Evolutionary conservation across 371 early-diverging fungal genomes (phyloP).

Genomic region (Conidiobolus incongruus): DNA sequence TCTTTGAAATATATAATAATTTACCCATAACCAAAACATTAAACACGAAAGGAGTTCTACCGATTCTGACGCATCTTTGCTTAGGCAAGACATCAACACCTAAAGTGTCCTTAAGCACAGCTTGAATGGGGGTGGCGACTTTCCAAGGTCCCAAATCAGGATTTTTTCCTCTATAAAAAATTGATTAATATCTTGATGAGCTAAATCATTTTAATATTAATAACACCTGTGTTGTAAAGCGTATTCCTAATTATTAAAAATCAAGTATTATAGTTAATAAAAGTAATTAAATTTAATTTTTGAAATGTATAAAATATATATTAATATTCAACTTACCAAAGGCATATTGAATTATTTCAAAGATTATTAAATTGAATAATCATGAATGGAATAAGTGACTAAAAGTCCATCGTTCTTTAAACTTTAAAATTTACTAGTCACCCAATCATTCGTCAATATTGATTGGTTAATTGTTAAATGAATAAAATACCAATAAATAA

Average conservation of each 20-base stretch:
- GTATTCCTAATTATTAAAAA: slow-evolving; percentile 33
- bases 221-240: slow-evolving; percentile 43
- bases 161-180: slow-evolving; percentile 23
- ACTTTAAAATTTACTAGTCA: no score
- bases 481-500: no score
- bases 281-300: background rate
- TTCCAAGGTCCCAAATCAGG: slow-evolving; percentile 68
- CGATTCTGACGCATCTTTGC: slow-evolving; percentile 36
- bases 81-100: slow-evolving; percentile 43
- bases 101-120: slow-evolving; percentile 19
- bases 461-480: no score
- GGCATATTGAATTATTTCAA: slow-evolving; percentile 4
- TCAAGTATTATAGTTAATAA: background rate
- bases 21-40: slow-evolving; percentile 67
- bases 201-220: background rate
- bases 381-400: no score
- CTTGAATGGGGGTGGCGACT: slow-evolving; percentile 23
- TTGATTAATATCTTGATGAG: background rate
- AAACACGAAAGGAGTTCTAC: slow-evolving; percentile 33
- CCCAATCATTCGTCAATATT: no score
- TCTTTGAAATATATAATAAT: slow-evolving; percentile 3
- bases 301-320: background rate
- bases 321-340: slow-evolving; percentile 5
- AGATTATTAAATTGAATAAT: no score
- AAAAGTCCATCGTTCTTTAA: no score